Percentiles rank a stretch among this genome's conserved stretches.
Conservation (phyloP, 2,329 filamentous ascomycete genomes). For the Berkeleyomyces rouxiae region DNA sequence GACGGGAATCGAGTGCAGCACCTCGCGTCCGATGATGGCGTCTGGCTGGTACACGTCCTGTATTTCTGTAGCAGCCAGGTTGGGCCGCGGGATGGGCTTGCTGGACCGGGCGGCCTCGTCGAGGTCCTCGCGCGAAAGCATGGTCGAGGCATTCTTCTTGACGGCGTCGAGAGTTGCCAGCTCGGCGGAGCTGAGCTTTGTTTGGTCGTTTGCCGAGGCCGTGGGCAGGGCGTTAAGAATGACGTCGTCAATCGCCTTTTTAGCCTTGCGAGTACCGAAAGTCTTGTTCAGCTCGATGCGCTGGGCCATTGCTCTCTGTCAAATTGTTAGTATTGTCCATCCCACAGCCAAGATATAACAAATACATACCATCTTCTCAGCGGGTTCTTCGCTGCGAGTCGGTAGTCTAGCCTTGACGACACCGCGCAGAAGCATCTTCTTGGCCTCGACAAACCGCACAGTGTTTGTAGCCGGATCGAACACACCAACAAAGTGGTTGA, state of each 20-base stretch:
- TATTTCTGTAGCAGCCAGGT: constrained; percentile 47
- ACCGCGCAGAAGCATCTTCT: constrained; percentile 45
- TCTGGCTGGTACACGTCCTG: constrained; percentile 57
- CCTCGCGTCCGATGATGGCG: constrained; percentile 48
- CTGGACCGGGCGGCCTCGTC: constrained; percentile 46
- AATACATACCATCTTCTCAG: constrained; percentile 17
- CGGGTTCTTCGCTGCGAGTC: constrained; percentile 25
- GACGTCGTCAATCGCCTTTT: constrained; percentile 54
- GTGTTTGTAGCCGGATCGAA: constrained; percentile 44
- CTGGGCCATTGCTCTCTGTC: constrained; percentile 40
- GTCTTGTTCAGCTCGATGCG: constrained; percentile 56
- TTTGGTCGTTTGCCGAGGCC: constrained; percentile 24
- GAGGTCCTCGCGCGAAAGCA: constrained; percentile 49
- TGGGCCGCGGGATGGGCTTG: constrained; percentile 58
- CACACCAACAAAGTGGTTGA: constrained; percentile 49
- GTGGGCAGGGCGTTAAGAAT: constrained; percentile 54
- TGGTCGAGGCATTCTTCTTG: constrained; percentile 41
- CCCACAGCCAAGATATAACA: neutral
- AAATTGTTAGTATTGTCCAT: constrained; percentile 15
- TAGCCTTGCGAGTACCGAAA: constrained; percentile 75
- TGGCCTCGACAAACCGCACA: constrained; percentile 44
- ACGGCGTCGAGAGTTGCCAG: constrained; percentile 48
- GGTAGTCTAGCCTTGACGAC: constrained; percentile 39
- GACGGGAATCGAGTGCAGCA: constrained; percentile 50
- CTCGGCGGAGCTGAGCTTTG: constrained; percentile 37